Percentiles rank a stretch among this genome's conserved stretches.
phyloP scores from a whole-genome alignment of 352 stramenopile species.

The Globisporangium polare region DNA sequence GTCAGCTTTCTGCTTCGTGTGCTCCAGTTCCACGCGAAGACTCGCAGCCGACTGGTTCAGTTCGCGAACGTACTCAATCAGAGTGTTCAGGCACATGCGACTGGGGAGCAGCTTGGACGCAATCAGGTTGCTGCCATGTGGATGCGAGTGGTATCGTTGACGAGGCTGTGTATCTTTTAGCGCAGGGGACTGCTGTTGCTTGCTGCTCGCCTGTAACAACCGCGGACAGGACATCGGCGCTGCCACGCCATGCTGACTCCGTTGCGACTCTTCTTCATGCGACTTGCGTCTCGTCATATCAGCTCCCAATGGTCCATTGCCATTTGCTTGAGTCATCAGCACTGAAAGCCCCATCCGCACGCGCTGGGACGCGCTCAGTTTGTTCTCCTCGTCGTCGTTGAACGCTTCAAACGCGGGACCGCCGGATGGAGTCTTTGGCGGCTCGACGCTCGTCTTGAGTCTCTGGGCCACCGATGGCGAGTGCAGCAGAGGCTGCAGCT shows the following conservation, averaged over 20 bases:
- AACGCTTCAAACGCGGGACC: conserved; percentile 26
- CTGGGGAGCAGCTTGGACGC: conserved; percentile 57
- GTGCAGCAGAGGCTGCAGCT: neutral
- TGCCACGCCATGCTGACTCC: neutral
- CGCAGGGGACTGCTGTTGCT: conserved; percentile 27
- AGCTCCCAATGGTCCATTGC: conserved; percentile 17
- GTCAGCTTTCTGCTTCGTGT: conserved; percentile 44
- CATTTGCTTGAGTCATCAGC: conserved; percentile 27
- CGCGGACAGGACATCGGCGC: conserved; percentile 38
- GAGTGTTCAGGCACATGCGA: conserved; percentile 49
- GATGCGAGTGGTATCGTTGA: conserved; percentile 13
- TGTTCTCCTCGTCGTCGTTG: conserved; percentile 21
- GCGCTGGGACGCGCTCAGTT: conserved; percentile 53
- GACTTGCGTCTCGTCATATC: conserved; percentile 11
- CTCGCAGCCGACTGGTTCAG: conserved; percentile 62
- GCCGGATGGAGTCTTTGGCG: conserved; percentile 54
- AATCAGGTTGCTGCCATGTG: conserved; percentile 30
- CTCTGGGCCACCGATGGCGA: conserved; percentile 9
- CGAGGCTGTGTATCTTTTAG: conserved; percentile 10
- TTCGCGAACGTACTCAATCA: conserved; percentile 78
- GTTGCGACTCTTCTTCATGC: conserved; percentile 21
- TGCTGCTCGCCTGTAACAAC: conserved; percentile 23
- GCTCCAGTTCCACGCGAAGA: conserved; percentile 55
- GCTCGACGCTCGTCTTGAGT: conserved; percentile 21
- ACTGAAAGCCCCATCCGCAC: conserved; percentile 50